Conservation (phyloP, 108 stramenopile species). For the Epithemia pelagica region DNA sequence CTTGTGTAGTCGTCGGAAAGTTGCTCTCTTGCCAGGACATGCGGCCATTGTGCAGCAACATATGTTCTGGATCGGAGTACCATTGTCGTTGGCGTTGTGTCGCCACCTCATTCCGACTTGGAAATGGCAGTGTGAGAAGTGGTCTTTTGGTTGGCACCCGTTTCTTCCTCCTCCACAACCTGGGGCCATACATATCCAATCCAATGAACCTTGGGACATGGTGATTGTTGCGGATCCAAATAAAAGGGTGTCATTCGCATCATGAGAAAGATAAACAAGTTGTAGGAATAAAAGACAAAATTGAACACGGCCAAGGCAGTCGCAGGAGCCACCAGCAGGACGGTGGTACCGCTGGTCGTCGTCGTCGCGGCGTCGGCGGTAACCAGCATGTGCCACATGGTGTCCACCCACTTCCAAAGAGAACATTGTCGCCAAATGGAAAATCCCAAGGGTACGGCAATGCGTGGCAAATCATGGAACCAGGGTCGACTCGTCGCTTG, state of each 20-base stretch:
- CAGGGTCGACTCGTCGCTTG: not conserved
- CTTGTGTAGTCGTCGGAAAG: too few species aligned
- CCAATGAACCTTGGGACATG: not conserved
- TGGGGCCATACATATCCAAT: not conserved
- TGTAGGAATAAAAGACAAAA: not conserved
- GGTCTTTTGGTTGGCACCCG: not conserved
- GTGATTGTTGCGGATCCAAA: not conserved
- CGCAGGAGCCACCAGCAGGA: not conserved
- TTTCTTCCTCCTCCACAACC: not conserved
- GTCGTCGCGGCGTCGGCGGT: not conserved
- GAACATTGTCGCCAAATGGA: not conserved
- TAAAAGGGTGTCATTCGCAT: not conserved
- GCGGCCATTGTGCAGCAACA: too few species aligned
- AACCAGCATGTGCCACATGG: not conserved
- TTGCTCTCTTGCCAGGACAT: too few species aligned
- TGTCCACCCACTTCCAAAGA: not conserved
- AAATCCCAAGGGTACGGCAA: not conserved
- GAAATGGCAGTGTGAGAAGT: too few species aligned
- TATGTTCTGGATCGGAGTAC: too few species aligned
- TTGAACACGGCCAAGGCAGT: constrained; percentile 1
- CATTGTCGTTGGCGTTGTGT: too few species aligned
- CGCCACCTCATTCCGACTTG: too few species aligned
- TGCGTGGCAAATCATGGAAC: not conserved
- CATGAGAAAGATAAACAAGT: not conserved
- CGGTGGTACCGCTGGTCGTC: not conserved